Base-by-base conservation (phyloP, 805 yeast genomes). In the Monosporozyma yasuniensis region DNA sequence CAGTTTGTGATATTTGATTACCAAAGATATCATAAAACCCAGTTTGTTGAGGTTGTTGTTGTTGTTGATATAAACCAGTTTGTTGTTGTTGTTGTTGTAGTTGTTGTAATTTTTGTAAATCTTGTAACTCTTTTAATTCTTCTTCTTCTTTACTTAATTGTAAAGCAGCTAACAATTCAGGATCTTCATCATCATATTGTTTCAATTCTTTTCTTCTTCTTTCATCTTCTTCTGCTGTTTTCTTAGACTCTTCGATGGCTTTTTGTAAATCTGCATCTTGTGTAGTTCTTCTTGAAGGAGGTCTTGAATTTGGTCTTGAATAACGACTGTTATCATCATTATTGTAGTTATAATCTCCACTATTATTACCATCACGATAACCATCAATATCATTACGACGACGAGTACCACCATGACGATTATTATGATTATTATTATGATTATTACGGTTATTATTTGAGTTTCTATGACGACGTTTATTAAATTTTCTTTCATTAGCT, bases 141-240 rank as follows among this genome's bases (percentile, higher is more conserved):
- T 61, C 64, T 53, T 63, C 67, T 47, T 63, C 67, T 52, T 62
- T 59, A 44, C 64, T 60, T 45, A 61, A 50, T 51, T 63, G 63
- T 44, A 63, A 51, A 6, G 66, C 65, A 37, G 66, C 57, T 46
- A 59, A 61, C 32, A 62, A 50, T 47, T 64, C 67, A 16, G 61
- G 59, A 42, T 63, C 65, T 42, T 60, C 59, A 14, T 60, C 56
- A 38, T 55, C 52, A 41, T 52, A 53, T 11, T 48, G 45, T 11
- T 49, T 49, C 39, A 54, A 34, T 37, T 56, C 64, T 45, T 71
- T 70, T 57, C 81, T 72, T 54, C 83, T 73, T 48, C 73, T 74
- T 54, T 80, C 85, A 56, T 89, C 96, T 54, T 86, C 90, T 55
- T 84, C 89, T 0, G 95, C 96, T 1, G 96, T 87, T 58, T 74